Percentiles rank a stretch among this genome's conserved stretches.
These are phyloP conservation scores for Yueomyces sinensis DNA, from an alignment of 805 yeast species.

Conservation along the genomic window DNA sequence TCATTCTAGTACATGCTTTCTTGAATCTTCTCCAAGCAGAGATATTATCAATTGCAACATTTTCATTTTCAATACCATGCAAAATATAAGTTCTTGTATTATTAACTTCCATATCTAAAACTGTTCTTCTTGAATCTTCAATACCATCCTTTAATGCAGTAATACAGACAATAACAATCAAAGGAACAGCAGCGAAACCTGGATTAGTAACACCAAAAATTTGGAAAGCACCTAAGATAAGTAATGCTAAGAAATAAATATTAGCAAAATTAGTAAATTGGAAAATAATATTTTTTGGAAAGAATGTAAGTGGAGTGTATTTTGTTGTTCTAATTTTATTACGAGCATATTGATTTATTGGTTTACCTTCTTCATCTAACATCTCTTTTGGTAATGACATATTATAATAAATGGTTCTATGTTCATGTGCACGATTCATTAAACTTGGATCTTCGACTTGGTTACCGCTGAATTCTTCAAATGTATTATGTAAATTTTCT, in stretches of 20 bases:
- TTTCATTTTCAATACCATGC: conserved; percentile 39
- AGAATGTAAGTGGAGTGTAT: conserved; percentile 78
- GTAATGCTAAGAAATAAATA: conserved; percentile 67
- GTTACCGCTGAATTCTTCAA: conserved; percentile 19
- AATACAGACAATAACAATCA: conserved; percentile 60
- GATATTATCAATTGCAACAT: conserved; percentile 50
- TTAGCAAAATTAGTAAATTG: conserved; percentile 90
- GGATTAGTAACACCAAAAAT: conserved; percentile 78
- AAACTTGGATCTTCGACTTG: conserved; percentile 23
- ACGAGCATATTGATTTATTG: conserved; percentile 53
- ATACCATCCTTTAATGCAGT: conserved; percentile 73
- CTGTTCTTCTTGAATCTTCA: conserved; percentile 68
- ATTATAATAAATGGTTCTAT: conserved; percentile 47
- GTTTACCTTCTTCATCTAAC: conserved; percentile 48
- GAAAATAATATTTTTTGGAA: conserved; percentile 69
- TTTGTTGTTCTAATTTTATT: conserved; percentile 93
- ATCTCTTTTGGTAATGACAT: conserved; percentile 43
- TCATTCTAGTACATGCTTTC: conserved; percentile 31
- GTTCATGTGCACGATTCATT: conserved; percentile 27
- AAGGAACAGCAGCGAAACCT: conserved; percentile 60
- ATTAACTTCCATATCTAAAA: conserved; percentile 60
- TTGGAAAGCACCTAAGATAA: conserved; percentile 63
- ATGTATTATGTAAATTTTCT: conserved; percentile 24
- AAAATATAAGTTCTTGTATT: conserved; percentile 61
- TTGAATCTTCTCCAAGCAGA: conserved; percentile 60